A percentile compares a stretch with the other conserved stretches of the same genome.
Conservation (phyloP, 108 stramenopile species). For the Poteriospumella lacustris region DNA sequence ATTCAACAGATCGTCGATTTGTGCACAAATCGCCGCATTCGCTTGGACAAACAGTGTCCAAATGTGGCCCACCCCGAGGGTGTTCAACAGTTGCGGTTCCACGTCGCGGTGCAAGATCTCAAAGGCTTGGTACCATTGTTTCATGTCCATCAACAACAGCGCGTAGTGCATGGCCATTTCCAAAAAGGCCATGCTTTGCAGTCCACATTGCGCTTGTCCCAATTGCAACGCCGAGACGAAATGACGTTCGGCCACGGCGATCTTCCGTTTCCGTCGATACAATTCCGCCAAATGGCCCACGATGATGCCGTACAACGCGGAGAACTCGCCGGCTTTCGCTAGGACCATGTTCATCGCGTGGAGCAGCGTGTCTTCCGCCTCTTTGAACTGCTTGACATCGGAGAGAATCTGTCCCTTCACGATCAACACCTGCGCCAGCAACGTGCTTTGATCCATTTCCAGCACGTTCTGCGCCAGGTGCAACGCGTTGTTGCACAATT, state of each 20-base stretch:
- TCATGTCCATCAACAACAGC: neutral
- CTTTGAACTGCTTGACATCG: too few relatives aligned
- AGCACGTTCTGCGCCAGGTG: too few relatives aligned
- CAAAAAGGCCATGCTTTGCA: neutral
- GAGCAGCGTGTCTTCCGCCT: too few relatives aligned
- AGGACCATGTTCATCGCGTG: neutral
- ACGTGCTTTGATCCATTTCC: too few relatives aligned
- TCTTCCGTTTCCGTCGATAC: neutral
- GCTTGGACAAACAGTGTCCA: neutral
- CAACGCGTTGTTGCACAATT: too few relatives aligned
- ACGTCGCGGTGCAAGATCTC: neutral
- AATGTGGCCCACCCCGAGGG: neutral
- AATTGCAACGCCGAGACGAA: neutral
- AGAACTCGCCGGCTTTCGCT: neutral
- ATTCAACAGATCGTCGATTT: neutral
- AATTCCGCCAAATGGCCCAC: neutral
- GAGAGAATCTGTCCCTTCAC: too few relatives aligned
- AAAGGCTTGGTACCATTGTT: neutral
- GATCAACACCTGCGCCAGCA: too few relatives aligned
- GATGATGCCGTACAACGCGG: neutral
- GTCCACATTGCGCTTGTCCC: neutral
- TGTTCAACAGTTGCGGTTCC: neutral
- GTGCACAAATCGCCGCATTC: too few relatives aligned
- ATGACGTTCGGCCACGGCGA: neutral
- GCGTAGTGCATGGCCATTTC: neutral